These are phyloP conservation scores for Neoscytalidium dimidiatum DNA, from an alignment of 2,329 filamentous ascomycete genomes.

Conservation along the genomic window DNA sequence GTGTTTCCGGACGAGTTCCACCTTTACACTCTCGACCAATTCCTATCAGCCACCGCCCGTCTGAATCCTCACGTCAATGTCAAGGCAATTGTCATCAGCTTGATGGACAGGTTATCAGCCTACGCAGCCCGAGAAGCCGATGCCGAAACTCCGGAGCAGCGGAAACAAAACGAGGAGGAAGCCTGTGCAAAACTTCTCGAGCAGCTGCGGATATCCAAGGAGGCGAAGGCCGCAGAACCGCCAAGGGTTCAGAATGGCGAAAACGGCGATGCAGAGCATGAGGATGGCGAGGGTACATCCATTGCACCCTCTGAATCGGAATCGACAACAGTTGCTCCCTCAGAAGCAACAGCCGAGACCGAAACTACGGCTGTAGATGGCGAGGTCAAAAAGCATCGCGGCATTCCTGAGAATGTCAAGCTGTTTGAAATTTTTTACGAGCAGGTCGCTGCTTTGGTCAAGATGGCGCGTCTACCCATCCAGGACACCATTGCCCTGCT, in stretches of 20 bases:
- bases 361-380: constrained; percentile 41
- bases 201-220: constrained; percentile 70
- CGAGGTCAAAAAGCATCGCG: constrained; percentile 48
- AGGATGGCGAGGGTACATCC: constrained; percentile 31
- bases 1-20: constrained; percentile 99
- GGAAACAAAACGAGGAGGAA: constrained; percentile 78
- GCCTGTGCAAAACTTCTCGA: constrained; percentile 78
- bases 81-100: constrained; percentile 94
- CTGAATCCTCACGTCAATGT: constrained; percentile 96
- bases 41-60: constrained; percentile 87
- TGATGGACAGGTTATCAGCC: constrained; percentile 94
- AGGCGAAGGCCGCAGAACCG: constrained; percentile 42
- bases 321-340: constrained; percentile 30
- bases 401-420: constrained; percentile 76
- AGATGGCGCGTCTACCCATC: constrained; percentile 85
- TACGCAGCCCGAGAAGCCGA: constrained; percentile 90
- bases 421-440: constrained; percentile 97
- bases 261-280: constrained; percentile 20
- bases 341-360: constrained; percentile 39
- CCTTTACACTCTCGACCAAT: constrained; percentile 92
- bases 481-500: constrained; percentile 92
- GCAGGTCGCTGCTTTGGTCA: constrained; percentile 91
- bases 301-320: constrained; percentile 27
- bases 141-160: constrained; percentile 68
- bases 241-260: constrained; percentile 34